A percentile compares a stretch with the other conserved stretches of the same genome.
These are phyloP conservation scores for Kodamaea kaohsiungensis DNA, from an alignment of 805 yeast genomes.

Conservation along the genomic window DNA sequence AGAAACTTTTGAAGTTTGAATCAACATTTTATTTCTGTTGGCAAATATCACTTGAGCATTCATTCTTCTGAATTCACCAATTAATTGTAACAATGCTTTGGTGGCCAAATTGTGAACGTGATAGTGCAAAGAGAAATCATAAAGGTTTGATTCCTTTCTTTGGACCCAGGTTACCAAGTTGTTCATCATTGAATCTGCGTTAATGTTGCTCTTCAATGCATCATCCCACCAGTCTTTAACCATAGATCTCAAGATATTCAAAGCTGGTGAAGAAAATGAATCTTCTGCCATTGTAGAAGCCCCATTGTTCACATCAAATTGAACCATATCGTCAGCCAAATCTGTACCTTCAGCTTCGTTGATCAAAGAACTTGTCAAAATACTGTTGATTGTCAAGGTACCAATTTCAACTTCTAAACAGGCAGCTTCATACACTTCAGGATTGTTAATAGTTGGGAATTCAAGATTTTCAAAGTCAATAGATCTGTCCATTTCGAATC, in stretches of 20 bases:
- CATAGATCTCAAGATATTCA: slow-evolving; percentile 67
- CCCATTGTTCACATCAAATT: slow-evolving; percentile 39
- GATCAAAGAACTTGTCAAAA: slow-evolving; percentile 78
- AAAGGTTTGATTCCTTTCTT: slow-evolving; percentile 67
- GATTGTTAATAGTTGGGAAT: slow-evolving; percentile 70
- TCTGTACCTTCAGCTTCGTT: slow-evolving; percentile 89
- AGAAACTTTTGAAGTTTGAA: slow-evolving; percentile 71
- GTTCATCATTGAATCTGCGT: slow-evolving; percentile 84
- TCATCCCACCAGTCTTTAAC: slow-evolving; percentile 94
- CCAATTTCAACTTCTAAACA: slow-evolving; percentile 78
- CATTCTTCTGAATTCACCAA: slow-evolving; percentile 73
- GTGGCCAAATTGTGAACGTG: slow-evolving; percentile 86
- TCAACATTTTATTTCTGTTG: slow-evolving; percentile 67
- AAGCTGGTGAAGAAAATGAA: slow-evolving; percentile 75
- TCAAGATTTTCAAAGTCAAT: slow-evolving; percentile 59
- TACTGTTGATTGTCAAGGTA: slow-evolving; percentile 82
- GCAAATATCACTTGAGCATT: slow-evolving; percentile 84
- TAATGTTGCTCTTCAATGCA: slow-evolving; percentile 63
- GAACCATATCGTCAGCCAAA: slow-evolving; percentile 50
- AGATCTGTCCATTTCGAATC: slow-evolving; percentile 62
- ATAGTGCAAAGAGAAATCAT: slow-evolving; percentile 76
- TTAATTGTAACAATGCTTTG: slow-evolving; percentile 76
- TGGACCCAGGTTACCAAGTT: slow-evolving; percentile 86
- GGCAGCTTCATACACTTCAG: slow-evolving; percentile 76
- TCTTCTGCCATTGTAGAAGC: slow-evolving; percentile 69